Evolutionary conservation across 2,329 filamentous ascomycete species (phyloP), one percentile per base, ranked within the genome.

Genomic region (Arthroderma uncinatum): DNA sequence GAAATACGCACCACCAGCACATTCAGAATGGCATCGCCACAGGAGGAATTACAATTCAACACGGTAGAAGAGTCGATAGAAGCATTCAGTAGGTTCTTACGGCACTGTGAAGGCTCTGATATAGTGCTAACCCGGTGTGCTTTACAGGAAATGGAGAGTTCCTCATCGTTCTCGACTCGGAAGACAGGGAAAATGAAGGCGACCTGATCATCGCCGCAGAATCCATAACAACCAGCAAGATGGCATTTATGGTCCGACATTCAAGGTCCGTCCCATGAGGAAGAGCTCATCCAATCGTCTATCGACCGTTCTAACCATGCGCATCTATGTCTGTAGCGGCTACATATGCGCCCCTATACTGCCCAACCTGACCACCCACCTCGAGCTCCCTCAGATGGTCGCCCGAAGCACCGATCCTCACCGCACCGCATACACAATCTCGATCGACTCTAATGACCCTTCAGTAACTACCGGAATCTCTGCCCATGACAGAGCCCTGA

Each of bases 201-300:
- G 93, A 98, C 76, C 82, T 98, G 53, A 96, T 97, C 73, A 94
- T 97, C 68, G 89, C 93, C 63, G 92, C 90, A 61, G 78, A 89
- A 64, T 81, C 86, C 66, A 76, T 96, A 62, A 95, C 92, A 7
- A 80, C 90, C 23, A 81, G 87, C 63, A 92, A 97, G 75, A 94
- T 95, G 84, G 89, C 90, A 66, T 98, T 96, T 78, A 85, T 98
- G 81, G 82, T 98, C 72, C 89, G 90, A 67, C 83, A 95, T 78
- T 87, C 87, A 39, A 89, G 75, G 75, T 77, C n/a, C 25, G 19
- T 25, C 12, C 10, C 42, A 25, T 6, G 2, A n/a, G n/a, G 2
- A 19, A 10, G 23, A 30, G 34, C 14, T 7, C n/a, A 23, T 8
- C 19, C 2, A 25, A n/a, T n/a, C n/a, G n/a, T n/a, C 19, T 28